phyloP scores from a whole-genome alignment of 352 stramenopile genomes.

The Elongisporangium anandrum region DNA sequence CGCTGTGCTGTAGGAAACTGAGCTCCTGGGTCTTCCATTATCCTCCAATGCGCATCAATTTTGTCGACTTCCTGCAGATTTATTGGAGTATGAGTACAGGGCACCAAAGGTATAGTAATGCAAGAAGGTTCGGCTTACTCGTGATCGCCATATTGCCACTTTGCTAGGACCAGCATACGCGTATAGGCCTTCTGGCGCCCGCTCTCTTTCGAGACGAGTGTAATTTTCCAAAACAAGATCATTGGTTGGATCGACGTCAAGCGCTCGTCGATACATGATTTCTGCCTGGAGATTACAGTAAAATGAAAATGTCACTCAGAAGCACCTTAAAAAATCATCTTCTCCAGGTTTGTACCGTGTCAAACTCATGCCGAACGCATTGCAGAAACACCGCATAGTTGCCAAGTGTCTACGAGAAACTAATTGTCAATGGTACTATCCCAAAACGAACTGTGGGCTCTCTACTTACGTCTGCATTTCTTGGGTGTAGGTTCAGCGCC shows the following conservation, averaged over 20 bases:
- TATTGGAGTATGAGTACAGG: not conserved
- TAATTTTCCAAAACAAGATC: conserved; percentile 60
- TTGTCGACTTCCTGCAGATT: conserved; percentile 11
- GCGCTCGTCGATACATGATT: conserved; percentile 55
- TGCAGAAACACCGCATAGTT: conserved; percentile 66
- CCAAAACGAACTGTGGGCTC: too few relatives aligned
- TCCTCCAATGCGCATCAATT: conserved; percentile 24
- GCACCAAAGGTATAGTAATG: not conserved
- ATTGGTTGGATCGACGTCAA: conserved; percentile 45
- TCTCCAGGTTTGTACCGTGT: conserved; percentile 24
- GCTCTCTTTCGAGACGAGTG: conserved; percentile 42
- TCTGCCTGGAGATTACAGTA: conserved; percentile 31
- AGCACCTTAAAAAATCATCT: not conserved
- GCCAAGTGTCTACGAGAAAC: conserved; percentile 32
- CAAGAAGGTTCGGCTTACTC: conserved; percentile 14
- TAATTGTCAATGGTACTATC: not conserved
- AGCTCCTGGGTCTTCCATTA: conserved; percentile 37
- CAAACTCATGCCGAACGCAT: conserved; percentile 47
- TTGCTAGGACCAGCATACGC: conserved; percentile 40
- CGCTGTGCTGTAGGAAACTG: conserved; percentile 15
- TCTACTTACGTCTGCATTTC: conserved; percentile 35
- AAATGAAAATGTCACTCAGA: not conserved
- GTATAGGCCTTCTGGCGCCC: conserved; percentile 46
- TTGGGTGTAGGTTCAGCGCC: conserved; percentile 53
- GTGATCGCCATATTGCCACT: conserved; percentile 31